Base-by-base conservation (phyloP, 2,329 filamentous ascomycete species). In the Cercospora berteroae region DNA sequence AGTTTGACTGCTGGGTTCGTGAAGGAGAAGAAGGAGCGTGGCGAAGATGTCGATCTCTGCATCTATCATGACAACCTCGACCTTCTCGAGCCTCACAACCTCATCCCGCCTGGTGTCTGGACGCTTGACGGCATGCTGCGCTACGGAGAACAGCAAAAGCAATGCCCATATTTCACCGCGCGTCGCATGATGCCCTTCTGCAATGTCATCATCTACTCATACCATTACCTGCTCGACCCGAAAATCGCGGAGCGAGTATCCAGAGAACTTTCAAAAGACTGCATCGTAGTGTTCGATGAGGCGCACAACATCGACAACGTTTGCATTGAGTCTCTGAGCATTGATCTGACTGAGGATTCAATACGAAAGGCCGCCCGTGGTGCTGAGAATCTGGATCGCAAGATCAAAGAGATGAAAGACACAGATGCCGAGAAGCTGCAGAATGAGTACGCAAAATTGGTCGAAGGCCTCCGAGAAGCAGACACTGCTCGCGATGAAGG, bases 241-340 rank as follows among this genome's bases (percentile, higher is more conserved):
- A 99, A 99, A 79, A 99, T 99, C 74, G 95, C 95, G 12, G 95
- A 99, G 77, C 81, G 94, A 66, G 94, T 98, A 1, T 98, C 95
- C 0, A 93, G 91, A 79, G 95, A 99, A 76, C 87, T 99, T 10
- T 97, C 95, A 0, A 97, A 97, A 74, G 96, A 99, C 79, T 97
- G 94, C 78, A 99, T 99, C 62, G 92, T 99, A 20, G 95, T 99
- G 3, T 99, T 99, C 72, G 95, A 99, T 76, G 95, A 99, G 80
- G 95, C 95, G 13, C 95, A 99, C 82, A 99, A 99, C 77, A 99
- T 99, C 74, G 95, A 99, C 84, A 99, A 99, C 77, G 95, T 99
- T 67, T 99, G 96, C 78, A 99, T 99, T 72, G 95, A 99, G 77
- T 94, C 95, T 1, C 83, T 98, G 12, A 99, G 95, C 76, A 98